Conservation (phyloP, 83 land plant genomes). For the Larix sibirica region DNA sequence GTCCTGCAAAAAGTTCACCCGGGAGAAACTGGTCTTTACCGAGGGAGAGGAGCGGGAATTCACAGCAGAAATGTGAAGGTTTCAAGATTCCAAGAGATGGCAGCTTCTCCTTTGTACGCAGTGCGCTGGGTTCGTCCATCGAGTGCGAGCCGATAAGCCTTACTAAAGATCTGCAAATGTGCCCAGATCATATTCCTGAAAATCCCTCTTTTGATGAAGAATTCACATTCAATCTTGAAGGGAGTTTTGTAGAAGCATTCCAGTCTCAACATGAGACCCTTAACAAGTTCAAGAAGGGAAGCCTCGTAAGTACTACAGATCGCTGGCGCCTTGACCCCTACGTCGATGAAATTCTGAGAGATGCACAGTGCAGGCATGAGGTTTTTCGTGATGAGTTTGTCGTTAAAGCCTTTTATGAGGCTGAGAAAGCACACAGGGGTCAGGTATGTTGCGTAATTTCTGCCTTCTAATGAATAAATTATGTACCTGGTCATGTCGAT, state of each 20-base stretch:
- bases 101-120: slow-evolving; percentile 38
- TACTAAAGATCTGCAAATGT: slow-evolving; percentile 32
- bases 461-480: too few relatives aligned
- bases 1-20: slow-evolving; percentile 30
- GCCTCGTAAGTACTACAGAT: slow-evolving; percentile 9
- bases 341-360: slow-evolving; percentile 59
- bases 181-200: slow-evolving; percentile 20
- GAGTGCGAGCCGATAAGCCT: slow-evolving; percentile 17
- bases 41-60: slow-evolving; percentile 25
- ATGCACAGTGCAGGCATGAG: slow-evolving; percentile 73
- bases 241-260: slow-evolving; percentile 14
- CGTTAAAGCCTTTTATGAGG: slow-evolving; percentile 82
- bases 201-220: slow-evolving; percentile 28
- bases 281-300: slow-evolving; percentile 15
- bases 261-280: neutral
- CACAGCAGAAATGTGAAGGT: slow-evolving; percentile 12
- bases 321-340: slow-evolving; percentile 21
- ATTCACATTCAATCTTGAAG: slow-evolving; percentile 47
- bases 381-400: slow-evolving; percentile 76
- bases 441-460: slow-evolving; percentile 55
- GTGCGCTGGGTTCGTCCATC: slow-evolving; percentile 39
- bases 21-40: slow-evolving; percentile 12
- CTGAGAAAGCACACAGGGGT: slow-evolving; percentile 90
- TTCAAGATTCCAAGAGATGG: slow-evolving; percentile 29
- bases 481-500: neutral